These are phyloP conservation scores for Amanita rubescens DNA, from an alignment of 768 basidiomycete species.

Conservation along the genomic window DNA sequence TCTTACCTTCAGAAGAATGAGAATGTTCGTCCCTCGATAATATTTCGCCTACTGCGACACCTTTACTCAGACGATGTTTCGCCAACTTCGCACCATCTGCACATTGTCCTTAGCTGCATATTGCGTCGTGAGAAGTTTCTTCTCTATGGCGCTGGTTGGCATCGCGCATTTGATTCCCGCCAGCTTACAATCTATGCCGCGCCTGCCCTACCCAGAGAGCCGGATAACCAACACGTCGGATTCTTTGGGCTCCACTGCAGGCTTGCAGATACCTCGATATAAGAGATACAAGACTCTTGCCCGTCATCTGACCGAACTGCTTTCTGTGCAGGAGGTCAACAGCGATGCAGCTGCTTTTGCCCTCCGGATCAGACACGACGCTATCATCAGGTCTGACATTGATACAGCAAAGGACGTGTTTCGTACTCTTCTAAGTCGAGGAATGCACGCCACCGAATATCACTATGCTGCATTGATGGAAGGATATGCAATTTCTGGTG, in stretches of 20 bases:
- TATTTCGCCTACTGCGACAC: conserved; percentile 41
- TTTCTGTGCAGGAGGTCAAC: conserved; percentile 39
- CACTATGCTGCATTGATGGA: conserved; percentile 75
- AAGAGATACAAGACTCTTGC: conserved; percentile 25
- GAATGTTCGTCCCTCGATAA: conserved; percentile 33
- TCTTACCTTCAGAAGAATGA: conserved; percentile 39
- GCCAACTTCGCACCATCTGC: conserved; percentile 50
- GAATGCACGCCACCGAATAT: conserved; percentile 63
- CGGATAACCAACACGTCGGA: conserved; percentile 19
- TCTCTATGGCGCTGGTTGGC: conserved; percentile 41
- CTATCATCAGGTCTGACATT: conserved; percentile 42
- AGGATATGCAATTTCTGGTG: conserved; percentile 55
- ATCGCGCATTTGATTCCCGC: conserved; percentile 32
- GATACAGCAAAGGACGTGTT: conserved; percentile 48
- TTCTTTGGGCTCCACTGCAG: conserved; percentile 43
- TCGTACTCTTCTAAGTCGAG: conserved; percentile 52
- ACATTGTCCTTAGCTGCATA: conserved; percentile 44
- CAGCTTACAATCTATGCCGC: neutral
- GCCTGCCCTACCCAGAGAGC: neutral
- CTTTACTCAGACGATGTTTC: conserved; percentile 33
- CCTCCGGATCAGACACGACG: conserved; percentile 58
- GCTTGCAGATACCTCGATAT: conserved; percentile 29
- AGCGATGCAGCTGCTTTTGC: conserved; percentile 52
- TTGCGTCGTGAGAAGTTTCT: conserved; percentile 44
- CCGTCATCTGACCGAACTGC: conserved; percentile 36